These are phyloP conservation scores for Dactylellina haptotyla DNA, from an alignment of 2,329 filamentous ascomycete genomes.

Conservation along the genomic window DNA sequence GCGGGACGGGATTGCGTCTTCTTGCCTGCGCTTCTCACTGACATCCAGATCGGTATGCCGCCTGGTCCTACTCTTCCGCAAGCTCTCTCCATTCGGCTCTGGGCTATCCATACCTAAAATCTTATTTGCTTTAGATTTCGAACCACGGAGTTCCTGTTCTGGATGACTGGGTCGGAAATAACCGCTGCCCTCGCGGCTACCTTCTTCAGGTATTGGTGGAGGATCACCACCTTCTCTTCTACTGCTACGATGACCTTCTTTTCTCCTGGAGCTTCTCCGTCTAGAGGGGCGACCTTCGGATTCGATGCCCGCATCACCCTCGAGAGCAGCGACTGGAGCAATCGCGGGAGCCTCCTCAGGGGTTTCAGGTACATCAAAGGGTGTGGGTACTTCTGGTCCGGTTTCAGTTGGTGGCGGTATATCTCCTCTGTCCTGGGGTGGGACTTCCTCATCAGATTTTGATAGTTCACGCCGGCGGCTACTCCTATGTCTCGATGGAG, in stretches of 20 bases:
- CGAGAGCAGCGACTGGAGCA: slow-evolving; percentile 1
- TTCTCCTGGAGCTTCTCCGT: slow-evolving; percentile 33
- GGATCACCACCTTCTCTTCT: slow-evolving; percentile 42
- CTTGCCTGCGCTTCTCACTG: slow-evolving; percentile 22
- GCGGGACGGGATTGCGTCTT: slow-evolving; percentile 31
- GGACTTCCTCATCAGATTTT: slow-evolving; percentile 40
- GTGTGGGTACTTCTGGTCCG: too few relatives aligned
- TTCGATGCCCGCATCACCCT: slow-evolving; percentile 11
- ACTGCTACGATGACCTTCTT: slow-evolving; percentile 36
- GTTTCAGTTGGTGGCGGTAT: neutral
- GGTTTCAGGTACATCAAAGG: slow-evolving; percentile 11
- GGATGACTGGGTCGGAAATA: slow-evolving; percentile 30
- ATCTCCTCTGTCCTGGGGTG: slow-evolving; percentile 25
- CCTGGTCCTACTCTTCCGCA: slow-evolving; percentile 19
- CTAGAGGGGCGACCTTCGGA: slow-evolving; percentile 27
- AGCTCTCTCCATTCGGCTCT: slow-evolving; percentile 32
- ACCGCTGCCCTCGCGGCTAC: slow-evolving; percentile 15
- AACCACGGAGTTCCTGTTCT: slow-evolving; percentile 34
- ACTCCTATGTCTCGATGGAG: slow-evolving; percentile 39
- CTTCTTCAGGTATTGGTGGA: slow-evolving; percentile 46
- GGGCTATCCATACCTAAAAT: slow-evolving; percentile 35
- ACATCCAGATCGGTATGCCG: slow-evolving; percentile 34
- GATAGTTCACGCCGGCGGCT: slow-evolving; percentile 35
- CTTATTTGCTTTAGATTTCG: slow-evolving; percentile 46
- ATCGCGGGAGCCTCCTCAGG: slow-evolving; percentile 17